A percentile compares a stretch with the other conserved stretches of the same genome.
Evolutionary conservation across 2,329 filamentous ascomycete genomes (phyloP).

Genomic region (Amauroascus verrucosus): DNA sequence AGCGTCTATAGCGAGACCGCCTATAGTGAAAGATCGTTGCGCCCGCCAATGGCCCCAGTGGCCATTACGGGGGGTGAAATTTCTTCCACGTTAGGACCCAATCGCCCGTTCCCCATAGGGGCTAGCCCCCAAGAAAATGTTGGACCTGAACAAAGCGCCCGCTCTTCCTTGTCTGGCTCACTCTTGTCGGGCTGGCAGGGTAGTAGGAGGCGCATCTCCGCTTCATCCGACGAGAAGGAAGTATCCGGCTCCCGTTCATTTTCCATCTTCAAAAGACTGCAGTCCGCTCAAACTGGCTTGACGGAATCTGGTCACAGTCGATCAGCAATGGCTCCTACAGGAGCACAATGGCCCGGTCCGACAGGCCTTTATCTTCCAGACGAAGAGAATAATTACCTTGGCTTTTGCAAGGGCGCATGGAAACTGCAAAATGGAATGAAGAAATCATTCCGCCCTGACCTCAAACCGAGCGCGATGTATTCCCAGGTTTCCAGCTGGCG

Average conservation of each 20-base stretch:
- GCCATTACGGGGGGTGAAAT: background rate
- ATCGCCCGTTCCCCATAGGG: background rate
- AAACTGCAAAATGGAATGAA: slow-evolving; percentile 28
- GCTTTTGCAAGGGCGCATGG: slow-evolving; percentile 41
- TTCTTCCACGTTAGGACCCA: background rate
- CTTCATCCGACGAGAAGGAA: slow-evolving; percentile 6
- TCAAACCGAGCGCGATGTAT: slow-evolving; percentile 24
- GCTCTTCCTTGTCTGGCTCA: slow-evolving; percentile 3
- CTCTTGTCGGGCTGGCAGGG: background rate
- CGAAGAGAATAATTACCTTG: slow-evolving; percentile 28
- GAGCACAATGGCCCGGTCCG: background rate
- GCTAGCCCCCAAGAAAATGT: background rate
- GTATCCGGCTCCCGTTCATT: background rate
- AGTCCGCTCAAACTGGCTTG: background rate
- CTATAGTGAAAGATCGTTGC: slow-evolving; percentile 7
- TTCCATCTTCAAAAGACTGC: background rate
- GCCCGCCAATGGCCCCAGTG: background rate
- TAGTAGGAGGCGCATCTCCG: slow-evolving; percentile 1
- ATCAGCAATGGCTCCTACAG: background rate
- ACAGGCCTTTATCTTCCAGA: slow-evolving; percentile 24
- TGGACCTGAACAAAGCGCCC: background rate
- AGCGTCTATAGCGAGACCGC: slow-evolving; percentile 10
- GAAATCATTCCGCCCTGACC: slow-evolving; percentile 25
- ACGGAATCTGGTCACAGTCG: background rate
- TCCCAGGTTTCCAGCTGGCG: slow-evolving; percentile 28